Percentiles rank a stretch among this genome's conserved stretches.
Conservation (phyloP, 169 alveolate species). For the Blepharisma undulans region DNA sequence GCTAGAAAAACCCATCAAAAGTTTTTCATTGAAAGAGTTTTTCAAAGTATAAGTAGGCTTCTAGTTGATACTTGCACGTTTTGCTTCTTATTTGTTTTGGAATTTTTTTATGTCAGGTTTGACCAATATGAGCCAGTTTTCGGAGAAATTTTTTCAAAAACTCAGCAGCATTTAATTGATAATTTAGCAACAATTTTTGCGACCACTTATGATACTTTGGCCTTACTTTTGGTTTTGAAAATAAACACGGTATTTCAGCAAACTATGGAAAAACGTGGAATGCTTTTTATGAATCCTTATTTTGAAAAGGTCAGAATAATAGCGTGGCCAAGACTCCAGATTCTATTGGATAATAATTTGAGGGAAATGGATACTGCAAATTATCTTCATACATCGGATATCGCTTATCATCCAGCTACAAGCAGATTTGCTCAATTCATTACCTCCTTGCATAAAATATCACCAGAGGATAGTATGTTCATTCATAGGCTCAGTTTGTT, state of each 20-base stretch:
- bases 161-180: constrained; percentile 40
- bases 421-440: constrained; percentile 45
- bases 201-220: constrained; percentile 37
- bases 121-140: constrained; percentile 52
- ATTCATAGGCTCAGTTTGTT: constrained; percentile 37
- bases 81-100: constrained; percentile 41
- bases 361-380: constrained; percentile 43
- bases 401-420: constrained; percentile 37
- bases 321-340: constrained; percentile 62
- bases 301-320: constrained; percentile 57
- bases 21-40: constrained; percentile 50
- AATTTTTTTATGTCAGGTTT: constrained; percentile 50
- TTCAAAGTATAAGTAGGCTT: constrained; percentile 43
- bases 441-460: constrained; percentile 42
- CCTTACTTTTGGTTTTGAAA: too few species aligned
- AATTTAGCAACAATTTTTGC: constrained; percentile 1
- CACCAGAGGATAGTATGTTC: constrained; percentile 55
- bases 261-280: constrained; percentile 32
- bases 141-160: constrained; percentile 51
- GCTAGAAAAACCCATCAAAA: constrained; percentile 4
- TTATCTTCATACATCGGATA: constrained; percentile 38
- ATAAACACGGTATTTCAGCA: too few species aligned
- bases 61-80: constrained; percentile 40
- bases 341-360: constrained; percentile 30
- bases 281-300: constrained; percentile 45